phyloP scores from a whole-genome alignment of 148 eudicot genomes.

The Rheum nobile region DNA sequence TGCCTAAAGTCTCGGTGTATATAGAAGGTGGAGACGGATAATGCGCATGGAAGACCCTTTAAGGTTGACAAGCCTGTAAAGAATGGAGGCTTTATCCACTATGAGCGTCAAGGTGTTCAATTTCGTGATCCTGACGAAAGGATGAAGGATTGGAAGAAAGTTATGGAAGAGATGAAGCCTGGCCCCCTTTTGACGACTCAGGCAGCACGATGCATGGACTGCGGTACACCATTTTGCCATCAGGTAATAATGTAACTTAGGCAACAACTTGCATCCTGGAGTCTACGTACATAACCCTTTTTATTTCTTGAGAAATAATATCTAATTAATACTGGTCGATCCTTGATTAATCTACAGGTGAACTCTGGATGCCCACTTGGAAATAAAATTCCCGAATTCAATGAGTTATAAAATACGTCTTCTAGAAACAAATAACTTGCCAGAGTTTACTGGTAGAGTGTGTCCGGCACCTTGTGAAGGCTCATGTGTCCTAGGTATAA shows the following conservation, averaged over 20 bases:
- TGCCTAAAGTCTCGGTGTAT: not conserved
- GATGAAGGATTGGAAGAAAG: constrained; percentile 81
- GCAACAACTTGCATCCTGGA: too few relatives aligned
- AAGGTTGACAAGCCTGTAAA: constrained; percentile 68
- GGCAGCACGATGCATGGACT: constrained; percentile 96
- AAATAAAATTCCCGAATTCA: constrained; percentile 92
- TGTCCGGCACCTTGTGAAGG: constrained; percentile 99
- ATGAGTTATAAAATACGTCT: constrained; percentile 76
- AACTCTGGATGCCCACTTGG: constrained; percentile 97
- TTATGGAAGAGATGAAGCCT: constrained; percentile 72
- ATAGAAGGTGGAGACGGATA: not conserved
- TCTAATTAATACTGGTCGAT: not conserved
- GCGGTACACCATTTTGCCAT: constrained; percentile 97
- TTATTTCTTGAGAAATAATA: not conserved
- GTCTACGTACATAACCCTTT: too few relatives aligned
- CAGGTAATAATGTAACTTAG: constrained; percentile 31
- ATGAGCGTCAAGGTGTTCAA: constrained; percentile 76
- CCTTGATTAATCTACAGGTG: constrained; percentile 36
- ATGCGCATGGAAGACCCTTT: constrained; percentile 30
- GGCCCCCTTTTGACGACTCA: constrained; percentile 76
- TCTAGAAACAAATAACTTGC: constrained; percentile 92
- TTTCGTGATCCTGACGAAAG: constrained; percentile 74
- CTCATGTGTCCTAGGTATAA: constrained; percentile 93
- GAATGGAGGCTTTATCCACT: constrained; percentile 74
- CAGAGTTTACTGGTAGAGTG: constrained; percentile 93